Percentiles rank a stretch among this genome's conserved stretches.
Conservation (phyloP, 805 yeast genomes). For the Zygoascus ofunaensis region DNA sequence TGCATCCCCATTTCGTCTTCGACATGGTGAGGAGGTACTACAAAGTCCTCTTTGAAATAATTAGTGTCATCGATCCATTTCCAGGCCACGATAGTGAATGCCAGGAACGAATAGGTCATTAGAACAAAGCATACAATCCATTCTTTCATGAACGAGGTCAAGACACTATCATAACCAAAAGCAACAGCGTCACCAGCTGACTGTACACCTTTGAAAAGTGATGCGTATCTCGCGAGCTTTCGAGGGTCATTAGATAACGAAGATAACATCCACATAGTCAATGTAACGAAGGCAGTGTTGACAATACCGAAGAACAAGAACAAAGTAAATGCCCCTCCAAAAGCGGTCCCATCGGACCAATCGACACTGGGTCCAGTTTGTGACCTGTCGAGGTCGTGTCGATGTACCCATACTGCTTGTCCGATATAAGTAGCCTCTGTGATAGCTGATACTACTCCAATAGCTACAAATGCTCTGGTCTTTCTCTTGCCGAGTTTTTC, state of each 20-base stretch:
- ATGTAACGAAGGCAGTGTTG: constrained; percentile 52
- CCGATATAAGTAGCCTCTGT: background rate
- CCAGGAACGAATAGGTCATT: constrained; percentile 1
- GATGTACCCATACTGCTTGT: background rate
- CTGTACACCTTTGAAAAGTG: constrained; percentile 53
- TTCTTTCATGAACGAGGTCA: constrained; percentile 1
- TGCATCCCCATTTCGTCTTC: background rate
- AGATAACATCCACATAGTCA: constrained; percentile 47
- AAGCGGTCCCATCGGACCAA: constrained; percentile 35
- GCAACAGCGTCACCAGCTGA: constrained; percentile 46
- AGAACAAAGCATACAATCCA: constrained; percentile 1
- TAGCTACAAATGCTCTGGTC: constrained; percentile 1
- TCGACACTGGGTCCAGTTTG: constrained; percentile 1
- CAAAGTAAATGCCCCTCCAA: constrained; percentile 51
- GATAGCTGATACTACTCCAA: background rate
- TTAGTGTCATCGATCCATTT: constrained; percentile 2
- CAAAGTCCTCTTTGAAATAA: background rate
- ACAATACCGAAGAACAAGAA: constrained; percentile 50
- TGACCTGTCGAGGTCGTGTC: background rate
- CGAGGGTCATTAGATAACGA: constrained; percentile 47
- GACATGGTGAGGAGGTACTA: constrained; percentile 1
- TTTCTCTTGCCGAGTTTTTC: background rate
- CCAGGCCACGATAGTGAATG: constrained; percentile 1
- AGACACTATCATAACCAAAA: background rate
- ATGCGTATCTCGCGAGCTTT: constrained; percentile 47